Conservation (phyloP, 768 basidiomycete species). For the Paxillus rubicundulus region DNA sequence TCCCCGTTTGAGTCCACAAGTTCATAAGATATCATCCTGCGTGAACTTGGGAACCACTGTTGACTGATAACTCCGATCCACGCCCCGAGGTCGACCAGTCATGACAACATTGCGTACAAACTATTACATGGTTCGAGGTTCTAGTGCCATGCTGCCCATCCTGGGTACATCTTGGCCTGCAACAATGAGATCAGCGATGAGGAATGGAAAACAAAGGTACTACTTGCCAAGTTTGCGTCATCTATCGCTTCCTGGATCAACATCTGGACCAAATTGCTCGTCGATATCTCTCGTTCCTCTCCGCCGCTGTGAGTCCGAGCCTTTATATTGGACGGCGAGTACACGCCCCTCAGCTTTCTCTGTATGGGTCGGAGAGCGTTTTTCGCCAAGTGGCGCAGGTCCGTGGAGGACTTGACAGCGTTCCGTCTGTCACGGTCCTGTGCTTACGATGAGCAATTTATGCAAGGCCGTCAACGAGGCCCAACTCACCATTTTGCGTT, state of each 20-base stretch:
- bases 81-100: not conserved
- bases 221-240: conserved; percentile 60
- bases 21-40: not conserved
- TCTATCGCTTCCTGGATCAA: conserved; percentile 89
- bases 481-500: conserved; percentile 54
- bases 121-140: no score
- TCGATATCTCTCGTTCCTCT: conserved; percentile 53
- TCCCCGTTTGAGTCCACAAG: conserved; percentile 4
- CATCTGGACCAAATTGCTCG: conserved; percentile 86
- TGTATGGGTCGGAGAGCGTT: conserved; percentile 78
- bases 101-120: not conserved
- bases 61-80: no score
- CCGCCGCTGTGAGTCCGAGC: conserved; percentile 34
- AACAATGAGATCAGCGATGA: conserved; percentile 9
- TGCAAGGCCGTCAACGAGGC: not conserved
- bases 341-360: conserved; percentile 76
- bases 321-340: conserved; percentile 46
- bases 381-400: conserved; percentile 67
- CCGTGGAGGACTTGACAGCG: conserved; percentile 46
- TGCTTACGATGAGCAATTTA: not conserved
- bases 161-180: conserved; percentile 87
- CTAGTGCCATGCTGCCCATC: conserved; percentile 84
- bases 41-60: not conserved
- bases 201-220: not conserved
- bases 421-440: conserved; percentile 50